These are phyloP conservation scores for Nakaseomyces kungkrabaensis DNA, from an alignment of 1,139 yeast species.

Conservation along the genomic window DNA sequence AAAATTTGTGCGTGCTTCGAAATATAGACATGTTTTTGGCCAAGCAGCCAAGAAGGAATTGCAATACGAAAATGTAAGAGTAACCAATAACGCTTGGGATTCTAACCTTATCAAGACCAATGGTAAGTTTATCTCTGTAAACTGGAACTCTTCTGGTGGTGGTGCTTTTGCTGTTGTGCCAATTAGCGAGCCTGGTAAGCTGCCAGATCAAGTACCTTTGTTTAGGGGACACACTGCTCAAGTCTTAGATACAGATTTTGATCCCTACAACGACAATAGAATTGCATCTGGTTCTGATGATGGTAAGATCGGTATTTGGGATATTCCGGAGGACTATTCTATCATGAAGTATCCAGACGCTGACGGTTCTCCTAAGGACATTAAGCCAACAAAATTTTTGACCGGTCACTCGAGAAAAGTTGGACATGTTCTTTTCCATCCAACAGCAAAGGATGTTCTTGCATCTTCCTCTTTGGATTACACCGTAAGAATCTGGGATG, in stretches of 20 bases:
- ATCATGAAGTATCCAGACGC: conserved; percentile 47
- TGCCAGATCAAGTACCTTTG: conserved; percentile 86
- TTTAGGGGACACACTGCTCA: conserved; percentile 95
- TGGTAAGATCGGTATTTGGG: conserved; percentile 80
- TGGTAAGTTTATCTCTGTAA: conserved; percentile 75
- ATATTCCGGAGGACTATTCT: conserved; percentile 70
- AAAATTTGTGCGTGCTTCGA: conserved; percentile 90
- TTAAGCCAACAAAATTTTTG: conserved; percentile 58
- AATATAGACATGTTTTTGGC: conserved; percentile 92
- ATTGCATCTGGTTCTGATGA: conserved; percentile 88
- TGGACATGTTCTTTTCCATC: conserved; percentile 87
- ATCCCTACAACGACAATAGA: conserved; percentile 72
- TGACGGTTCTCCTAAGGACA: conserved; percentile 39
- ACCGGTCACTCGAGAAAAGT: conserved; percentile 89
- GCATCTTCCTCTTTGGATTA: conserved; percentile 89
- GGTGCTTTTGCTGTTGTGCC: conserved; percentile 96
- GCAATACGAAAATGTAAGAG: conserved; percentile 76
- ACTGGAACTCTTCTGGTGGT: conserved; percentile 94
- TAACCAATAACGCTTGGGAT: conserved; percentile 92
- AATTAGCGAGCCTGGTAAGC: conserved; percentile 74
- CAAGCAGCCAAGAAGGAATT: conserved; percentile 82
- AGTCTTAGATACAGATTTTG: conserved; percentile 83
- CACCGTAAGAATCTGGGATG: conserved; percentile 83
- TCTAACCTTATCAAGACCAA: conserved; percentile 78
- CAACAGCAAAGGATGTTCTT: conserved; percentile 73